Base-by-base conservation (phyloP, 2,329 filamentous ascomycete species). In the Cladophialophora immunda region DNA sequence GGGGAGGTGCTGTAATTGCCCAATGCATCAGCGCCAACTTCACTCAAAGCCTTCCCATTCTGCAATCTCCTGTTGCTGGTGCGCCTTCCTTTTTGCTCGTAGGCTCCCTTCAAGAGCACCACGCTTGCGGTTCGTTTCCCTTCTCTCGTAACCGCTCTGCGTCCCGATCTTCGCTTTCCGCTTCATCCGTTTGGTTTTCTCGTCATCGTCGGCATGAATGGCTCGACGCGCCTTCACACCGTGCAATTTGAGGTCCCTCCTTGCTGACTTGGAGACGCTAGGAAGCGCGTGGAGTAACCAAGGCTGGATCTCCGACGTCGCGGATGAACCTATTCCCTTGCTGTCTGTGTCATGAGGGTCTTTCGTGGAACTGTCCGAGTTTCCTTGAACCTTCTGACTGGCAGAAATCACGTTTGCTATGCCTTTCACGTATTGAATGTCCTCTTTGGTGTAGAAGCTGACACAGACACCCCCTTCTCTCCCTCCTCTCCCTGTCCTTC, bases 401-500 rank as follows among this genome's bases (percentile, higher is more conserved):
- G 88, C 87, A 0, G 91, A 87, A 70, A 99, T 97, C 36, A 98
- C 92, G 75, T 97, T 97, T 36, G 94, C 95, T 30, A 99, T 92
- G 70, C 89, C 92, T 81, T 94, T 97, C 65, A 99, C 88, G 70
- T 90, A 93, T 0, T 92, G 91, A 3, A 98, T 90, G 75, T 99
- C 95, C 68, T 97, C 95, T 77, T 95, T 93, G 0, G 94, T 98
- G 79, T 97, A 99, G 66, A 97, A 90, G 0, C 95, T 99, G 1
- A 99, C 90, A 0, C 93, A 94, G 3, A 97, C 87, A 56, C 95
- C 95, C 22, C 94, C 94, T 74, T 92, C 88, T 27, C 94, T 87
- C 0, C 95, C 95, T 0, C 94, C 95, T 25, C 95, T 87, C 0
- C 94, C 95, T 0, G 95, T 98, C 55, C 95, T 87, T 0, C 95